phyloP scores from a whole-genome alignment of 352 stramenopile species.

The Globisporangium solare region DNA sequence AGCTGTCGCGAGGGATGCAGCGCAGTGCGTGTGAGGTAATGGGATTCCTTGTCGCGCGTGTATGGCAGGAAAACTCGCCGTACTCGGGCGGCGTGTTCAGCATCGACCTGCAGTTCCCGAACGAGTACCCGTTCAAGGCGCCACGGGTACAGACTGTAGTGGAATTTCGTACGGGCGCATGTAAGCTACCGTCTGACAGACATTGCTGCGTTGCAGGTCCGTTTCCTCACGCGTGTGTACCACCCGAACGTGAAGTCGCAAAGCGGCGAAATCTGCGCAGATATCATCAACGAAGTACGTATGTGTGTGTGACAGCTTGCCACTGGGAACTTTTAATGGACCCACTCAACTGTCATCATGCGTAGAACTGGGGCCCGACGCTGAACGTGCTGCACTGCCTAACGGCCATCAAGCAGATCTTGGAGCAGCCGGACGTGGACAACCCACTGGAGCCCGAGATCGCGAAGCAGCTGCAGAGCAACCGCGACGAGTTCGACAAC shows the following conservation, averaged over 20 bases:
- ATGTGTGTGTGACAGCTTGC: neutral
- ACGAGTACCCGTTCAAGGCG: slow-evolving; percentile 96
- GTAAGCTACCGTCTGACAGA: no score
- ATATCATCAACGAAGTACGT: slow-evolving; percentile 90
- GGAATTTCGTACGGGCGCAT: no score
- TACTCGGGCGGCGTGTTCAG: slow-evolving; percentile 91
- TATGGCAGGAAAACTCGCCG: slow-evolving; percentile 68
- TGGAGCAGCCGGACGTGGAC: slow-evolving; percentile 93
- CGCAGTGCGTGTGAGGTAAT: neutral
- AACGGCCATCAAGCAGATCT: slow-evolving; percentile 92
- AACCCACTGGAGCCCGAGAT: slow-evolving; percentile 96
- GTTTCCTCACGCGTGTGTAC: slow-evolving; percentile 95
- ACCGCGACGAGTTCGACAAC: slow-evolving; percentile 91
- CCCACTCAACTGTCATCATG: slow-evolving; percentile 9
- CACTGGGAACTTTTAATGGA: no score
- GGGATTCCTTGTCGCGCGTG: neutral
- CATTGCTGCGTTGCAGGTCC: slow-evolving; percentile 42
- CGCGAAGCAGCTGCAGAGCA: slow-evolving; percentile 90
- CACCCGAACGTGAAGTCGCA: slow-evolving; percentile 96
- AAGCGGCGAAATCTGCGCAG: slow-evolving; percentile 95
- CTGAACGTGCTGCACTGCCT: slow-evolving; percentile 92
- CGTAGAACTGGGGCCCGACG: slow-evolving; percentile 94
- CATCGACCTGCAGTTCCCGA: slow-evolving; percentile 94
- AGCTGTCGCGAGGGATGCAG: neutral
- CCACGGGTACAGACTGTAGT: slow-evolving; percentile 50